Evolutionary conservation across 2,329 filamentous ascomycete genomes (phyloP).

Genomic region (Apiospora saccharicola): DNA sequence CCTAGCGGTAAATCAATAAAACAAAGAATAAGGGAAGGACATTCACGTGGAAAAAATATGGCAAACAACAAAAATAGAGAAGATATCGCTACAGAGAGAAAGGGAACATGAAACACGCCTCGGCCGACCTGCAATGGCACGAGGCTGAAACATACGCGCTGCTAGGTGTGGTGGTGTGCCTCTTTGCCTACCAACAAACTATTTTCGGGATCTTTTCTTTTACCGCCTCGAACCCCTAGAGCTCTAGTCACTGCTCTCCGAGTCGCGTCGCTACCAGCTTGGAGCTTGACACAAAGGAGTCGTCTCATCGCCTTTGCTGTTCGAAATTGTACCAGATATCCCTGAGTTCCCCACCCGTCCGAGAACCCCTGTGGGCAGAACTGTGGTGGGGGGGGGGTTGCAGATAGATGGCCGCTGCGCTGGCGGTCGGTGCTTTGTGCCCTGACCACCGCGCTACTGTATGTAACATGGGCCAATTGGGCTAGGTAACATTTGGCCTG

Average conservation of each 20-base stretch:
- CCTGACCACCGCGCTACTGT: not conserved
- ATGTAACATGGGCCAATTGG: not conserved
- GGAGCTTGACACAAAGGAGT: conserved; percentile 18
- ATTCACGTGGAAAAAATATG: not conserved
- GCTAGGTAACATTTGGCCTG: conserved; percentile 1
- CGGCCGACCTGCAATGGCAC: conserved; percentile 3
- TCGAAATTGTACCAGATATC: conserved; percentile 11
- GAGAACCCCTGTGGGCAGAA: conserved; percentile 16
- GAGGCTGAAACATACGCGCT: conserved; percentile 16
- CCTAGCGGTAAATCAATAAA: conserved; percentile 2
- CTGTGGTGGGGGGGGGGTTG: not conserved
- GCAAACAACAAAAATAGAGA: not conserved
- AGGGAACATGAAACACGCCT: conserved; percentile 4
- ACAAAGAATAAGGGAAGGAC: not conserved
- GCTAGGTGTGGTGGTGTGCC: not conserved
- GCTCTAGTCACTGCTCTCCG: not conserved
- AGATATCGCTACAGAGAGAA: not conserved
- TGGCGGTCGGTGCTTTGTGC: not conserved
- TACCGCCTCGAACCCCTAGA: not conserved
- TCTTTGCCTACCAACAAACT: not conserved
- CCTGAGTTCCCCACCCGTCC: conserved; percentile 5
- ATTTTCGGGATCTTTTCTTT: not conserved
- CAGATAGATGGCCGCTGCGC: not conserved
- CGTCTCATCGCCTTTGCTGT: conserved; percentile 3
- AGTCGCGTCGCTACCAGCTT: not conserved